These are phyloP conservation scores for Nemania sp. DNA, from an alignment of 2,329 filamentous ascomycete genomes.

Conservation along the genomic window DNA sequence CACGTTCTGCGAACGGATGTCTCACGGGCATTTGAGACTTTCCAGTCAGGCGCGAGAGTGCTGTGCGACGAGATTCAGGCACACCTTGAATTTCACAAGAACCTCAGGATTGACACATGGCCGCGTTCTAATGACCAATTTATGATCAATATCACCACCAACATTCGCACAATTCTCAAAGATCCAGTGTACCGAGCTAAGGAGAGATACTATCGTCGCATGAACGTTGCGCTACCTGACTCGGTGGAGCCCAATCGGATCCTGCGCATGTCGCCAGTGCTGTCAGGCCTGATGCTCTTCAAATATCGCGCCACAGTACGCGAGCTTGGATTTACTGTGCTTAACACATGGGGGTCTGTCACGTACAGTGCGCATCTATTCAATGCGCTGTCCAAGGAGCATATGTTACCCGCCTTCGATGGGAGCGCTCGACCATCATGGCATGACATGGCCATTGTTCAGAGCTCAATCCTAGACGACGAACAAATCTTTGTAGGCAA, in stretches of 20 bases:
- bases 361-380: conserved; percentile 46
- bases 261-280: conserved; percentile 41
- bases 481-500: conserved; percentile 44
- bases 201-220: conserved; percentile 1
- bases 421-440: conserved; percentile 30
- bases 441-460: conserved; percentile 46
- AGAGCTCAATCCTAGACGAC: conserved; percentile 33
- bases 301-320: conserved; percentile 38
- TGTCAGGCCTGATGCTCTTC: conserved; percentile 45
- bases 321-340: conserved; percentile 40
- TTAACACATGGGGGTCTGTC: conserved; percentile 46
- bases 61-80: conserved; percentile 32
- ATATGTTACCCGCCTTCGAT: conserved; percentile 24
- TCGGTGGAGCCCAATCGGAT: conserved; percentile 34
- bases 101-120: conserved; percentile 37
- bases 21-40: conserved; percentile 7
- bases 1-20: conserved; percentile 34
- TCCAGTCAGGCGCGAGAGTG: conserved; percentile 17
- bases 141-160: conserved; percentile 20
- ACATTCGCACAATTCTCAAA: conserved; percentile 29
- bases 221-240: not conserved
- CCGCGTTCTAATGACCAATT: conserved; percentile 34
- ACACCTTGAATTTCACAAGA: conserved; percentile 38
- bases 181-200: conserved; percentile 32
- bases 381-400: conserved; percentile 42